Evolutionary conservation across 257 asterid genomes (phyloP).

Genomic region (Penstemon davidsonii): DNA sequence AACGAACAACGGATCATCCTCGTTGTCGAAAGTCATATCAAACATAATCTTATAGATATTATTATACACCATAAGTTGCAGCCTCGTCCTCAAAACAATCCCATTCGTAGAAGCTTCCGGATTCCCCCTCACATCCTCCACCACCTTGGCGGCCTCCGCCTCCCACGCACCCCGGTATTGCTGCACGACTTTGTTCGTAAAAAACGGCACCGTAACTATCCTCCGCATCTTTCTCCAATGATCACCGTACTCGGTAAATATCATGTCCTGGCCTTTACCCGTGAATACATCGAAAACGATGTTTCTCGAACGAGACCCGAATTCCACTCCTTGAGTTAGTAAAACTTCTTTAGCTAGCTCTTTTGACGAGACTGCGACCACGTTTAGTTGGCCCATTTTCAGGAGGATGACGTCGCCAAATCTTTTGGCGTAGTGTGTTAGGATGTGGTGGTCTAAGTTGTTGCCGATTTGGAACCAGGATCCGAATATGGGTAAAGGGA

Average conservation of each 20-base stretch:
- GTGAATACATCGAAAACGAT: constrained; percentile 76
- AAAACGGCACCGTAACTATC: constrained; percentile 70
- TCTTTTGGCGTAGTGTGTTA: constrained; percentile 47
- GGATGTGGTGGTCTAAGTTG: constrained; percentile 57
- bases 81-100: constrained; percentile 54
- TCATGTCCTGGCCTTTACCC: constrained; percentile 75
- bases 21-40: constrained; percentile 59
- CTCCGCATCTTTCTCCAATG: constrained; percentile 82
- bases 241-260: constrained; percentile 71
- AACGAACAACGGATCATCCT: constrained; percentile 59
- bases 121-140: constrained; percentile 56
- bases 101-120: constrained; percentile 51
- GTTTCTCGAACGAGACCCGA: constrained; percentile 71
- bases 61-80: constrained; percentile 77
- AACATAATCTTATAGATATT: constrained; percentile 73
- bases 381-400: constrained; percentile 62
- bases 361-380: constrained; percentile 65
- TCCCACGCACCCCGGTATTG: constrained; percentile 66
- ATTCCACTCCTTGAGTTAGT: constrained; percentile 67
- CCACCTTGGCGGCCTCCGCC: constrained; percentile 52
- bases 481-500: constrained; percentile 62
- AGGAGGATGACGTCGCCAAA: constrained; percentile 57
- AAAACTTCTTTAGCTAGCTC: constrained; percentile 66
- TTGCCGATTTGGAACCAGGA: constrained; percentile 76
- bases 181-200: constrained; percentile 74